Percentiles rank a stretch among this genome's conserved stretches.
These are phyloP conservation scores for Cornus florida DNA, from an alignment of 148 eudicot genomes.

Conservation along the genomic window DNA sequence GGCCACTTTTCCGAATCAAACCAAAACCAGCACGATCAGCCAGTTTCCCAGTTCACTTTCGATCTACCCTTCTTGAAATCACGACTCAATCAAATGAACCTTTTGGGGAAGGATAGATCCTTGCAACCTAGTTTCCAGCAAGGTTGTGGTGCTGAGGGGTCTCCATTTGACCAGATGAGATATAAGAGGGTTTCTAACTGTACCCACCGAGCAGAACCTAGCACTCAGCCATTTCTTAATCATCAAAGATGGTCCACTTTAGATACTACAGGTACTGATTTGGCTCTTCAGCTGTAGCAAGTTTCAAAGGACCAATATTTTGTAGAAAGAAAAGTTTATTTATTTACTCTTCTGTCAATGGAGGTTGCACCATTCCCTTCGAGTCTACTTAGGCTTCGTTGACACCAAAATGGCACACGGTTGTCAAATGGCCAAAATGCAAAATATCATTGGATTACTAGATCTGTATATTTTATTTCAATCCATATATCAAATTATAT, in stretches of 20 bases:
- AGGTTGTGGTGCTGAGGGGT: neutral
- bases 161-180: neutral
- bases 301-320: neutral
- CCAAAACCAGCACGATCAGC: neutral
- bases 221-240: neutral
- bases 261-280: neutral
- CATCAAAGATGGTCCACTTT: neutral
- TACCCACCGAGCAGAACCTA: neutral
- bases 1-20: neutral
- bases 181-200: neutral
- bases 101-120: neutral
- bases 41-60: constrained; percentile 19
- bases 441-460: no score
- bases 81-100: constrained; percentile 29
- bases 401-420: no score
- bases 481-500: no score
- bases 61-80: constrained; percentile 32
- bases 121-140: neutral
- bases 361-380: no score
- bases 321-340: neutral
- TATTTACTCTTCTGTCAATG: no score
- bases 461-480: no score
- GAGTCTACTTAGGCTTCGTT: no score
- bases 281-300: constrained; percentile 9
- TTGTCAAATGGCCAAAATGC: no score